Base-by-base conservation (phyloP, 1,284 basidiomycete genomes). In the Pseudozyma sp. region DNA sequence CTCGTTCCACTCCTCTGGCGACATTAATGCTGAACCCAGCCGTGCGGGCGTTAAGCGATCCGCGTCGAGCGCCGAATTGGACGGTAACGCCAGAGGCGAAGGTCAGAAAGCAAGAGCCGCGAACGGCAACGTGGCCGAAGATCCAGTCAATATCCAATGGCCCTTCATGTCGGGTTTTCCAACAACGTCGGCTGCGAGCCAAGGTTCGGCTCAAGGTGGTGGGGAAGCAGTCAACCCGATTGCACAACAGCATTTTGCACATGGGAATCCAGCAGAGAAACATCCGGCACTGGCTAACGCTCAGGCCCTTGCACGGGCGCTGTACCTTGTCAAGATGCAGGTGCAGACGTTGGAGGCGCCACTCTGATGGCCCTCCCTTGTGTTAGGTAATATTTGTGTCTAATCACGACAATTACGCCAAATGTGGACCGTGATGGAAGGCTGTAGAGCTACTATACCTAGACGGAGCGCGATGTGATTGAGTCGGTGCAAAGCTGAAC, bases 271-370 rank as follows among this genome's bases (percentile, higher is more conserved):
- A 13, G 68, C 64, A 19, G 73, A 76, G n/a, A 68, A 70, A 54
- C 75, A 77, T 50, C 75, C 75, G 1, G 70, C 75, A 6, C 67
- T 74, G 12, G 66, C 72, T 13, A 77, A 70, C 36, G 75, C 75
- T 4, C 67, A 74, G 51, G 66, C 67, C 18, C 66, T 77, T 1
- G 70, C 68, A 12, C 53, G 67, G 7, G 63, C 73, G 12, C 58
- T 76, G 14, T 76, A 71, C 48, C 60, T 68, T 14, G 68, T 76
- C 54, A 76, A 76, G 55, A 63, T 76, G 68, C 72, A 75, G 52
- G 40, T 69, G 4, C 66, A 74, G 48, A 57, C 64, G n/a, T 49
- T 72, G 14, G 48, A 68, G 21, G 64, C 64, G 12, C 53, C 57
- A 34, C 44, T 70, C 18, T 70, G 34, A 68, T 44, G 18, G 14